Evolutionary conservation across 164 flowering plant genomes (phyloP).

Genomic region (Nelumbo lutea): DNA sequence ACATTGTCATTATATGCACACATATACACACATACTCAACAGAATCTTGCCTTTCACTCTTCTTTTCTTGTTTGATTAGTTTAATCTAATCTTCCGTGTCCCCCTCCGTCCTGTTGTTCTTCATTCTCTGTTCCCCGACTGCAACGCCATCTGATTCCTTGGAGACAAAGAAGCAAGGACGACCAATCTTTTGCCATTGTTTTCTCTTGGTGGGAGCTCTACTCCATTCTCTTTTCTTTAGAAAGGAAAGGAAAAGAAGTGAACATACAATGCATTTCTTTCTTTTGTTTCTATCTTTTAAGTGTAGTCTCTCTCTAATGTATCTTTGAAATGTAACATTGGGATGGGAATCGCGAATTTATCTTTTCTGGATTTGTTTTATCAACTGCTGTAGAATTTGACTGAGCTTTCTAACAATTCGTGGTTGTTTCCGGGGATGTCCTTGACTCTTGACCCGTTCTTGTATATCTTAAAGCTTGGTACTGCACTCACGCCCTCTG

Average conservation of each 20-base stretch:
- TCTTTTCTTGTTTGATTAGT: no score
- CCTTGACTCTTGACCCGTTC: constrained; percentile 33
- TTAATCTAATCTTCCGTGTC: no score
- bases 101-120: not conserved
- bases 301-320: not conserved
- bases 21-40: no score
- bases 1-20: no score
- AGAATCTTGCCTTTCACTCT: no score
- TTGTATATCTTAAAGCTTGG: constrained; percentile 41
- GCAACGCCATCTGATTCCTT: not conserved
- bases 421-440: constrained; percentile 27
- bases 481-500: constrained; percentile 29
- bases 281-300: not conserved
- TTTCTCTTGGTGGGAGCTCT: no score
- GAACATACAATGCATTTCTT: no score
- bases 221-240: no score
- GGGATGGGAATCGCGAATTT: not conserved
- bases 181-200: no score
- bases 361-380: not conserved
- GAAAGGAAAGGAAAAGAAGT: no score
- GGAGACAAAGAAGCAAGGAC: not conserved
- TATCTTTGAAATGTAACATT: not conserved
- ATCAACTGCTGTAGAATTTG: constrained; percentile 23
- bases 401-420: constrained; percentile 37
- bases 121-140: not conserved